phyloP scores from a whole-genome alignment of 2,329 filamentous ascomycete species.

The Fusarium sp. region DNA sequence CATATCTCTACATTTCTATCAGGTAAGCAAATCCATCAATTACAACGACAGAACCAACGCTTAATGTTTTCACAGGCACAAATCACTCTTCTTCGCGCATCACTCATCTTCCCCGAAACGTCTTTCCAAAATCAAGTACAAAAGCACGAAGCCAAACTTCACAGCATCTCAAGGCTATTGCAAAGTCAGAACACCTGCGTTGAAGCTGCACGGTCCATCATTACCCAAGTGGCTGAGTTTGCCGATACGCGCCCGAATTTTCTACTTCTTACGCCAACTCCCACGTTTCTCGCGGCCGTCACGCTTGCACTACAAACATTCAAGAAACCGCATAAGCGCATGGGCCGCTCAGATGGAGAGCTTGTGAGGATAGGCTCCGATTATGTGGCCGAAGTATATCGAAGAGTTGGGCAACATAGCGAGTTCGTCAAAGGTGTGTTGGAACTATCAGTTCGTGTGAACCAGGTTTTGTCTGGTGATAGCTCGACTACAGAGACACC shows the following conservation, averaged over 20 bases:
- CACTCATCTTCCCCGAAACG: constrained; percentile 34
- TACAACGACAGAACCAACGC: not conserved
- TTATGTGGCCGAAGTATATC: too few species aligned
- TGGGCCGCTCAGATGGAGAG: constrained; percentile 41
- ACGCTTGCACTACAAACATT: constrained; percentile 38
- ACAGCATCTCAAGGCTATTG: constrained; percentile 20
- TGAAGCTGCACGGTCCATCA: constrained; percentile 37
- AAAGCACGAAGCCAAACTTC: constrained; percentile 31
- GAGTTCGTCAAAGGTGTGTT: constrained; percentile 32
- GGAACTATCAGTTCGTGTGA: constrained; percentile 28
- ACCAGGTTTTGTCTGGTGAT: constrained; percentile 31
- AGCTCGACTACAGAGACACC: constrained; percentile 11
- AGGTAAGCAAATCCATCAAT: not conserved
- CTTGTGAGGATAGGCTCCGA: constrained; percentile 33
- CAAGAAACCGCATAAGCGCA: constrained; percentile 41
- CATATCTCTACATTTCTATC: constrained; percentile 35
- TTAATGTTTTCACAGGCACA: constrained; percentile 15
- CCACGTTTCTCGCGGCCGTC: constrained; percentile 28
- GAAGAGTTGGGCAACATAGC: constrained; percentile 26
- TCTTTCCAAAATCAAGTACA: constrained; percentile 30
- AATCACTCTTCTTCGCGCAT: constrained; percentile 36
- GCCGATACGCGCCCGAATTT: constrained; percentile 33
- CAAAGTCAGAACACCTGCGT: constrained; percentile 39
- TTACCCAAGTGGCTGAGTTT: constrained; percentile 37
- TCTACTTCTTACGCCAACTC: constrained; percentile 31